Conservation (phyloP, 1,139 yeast genomes). For the Kurtzmaniella quercitrusa region DNA sequence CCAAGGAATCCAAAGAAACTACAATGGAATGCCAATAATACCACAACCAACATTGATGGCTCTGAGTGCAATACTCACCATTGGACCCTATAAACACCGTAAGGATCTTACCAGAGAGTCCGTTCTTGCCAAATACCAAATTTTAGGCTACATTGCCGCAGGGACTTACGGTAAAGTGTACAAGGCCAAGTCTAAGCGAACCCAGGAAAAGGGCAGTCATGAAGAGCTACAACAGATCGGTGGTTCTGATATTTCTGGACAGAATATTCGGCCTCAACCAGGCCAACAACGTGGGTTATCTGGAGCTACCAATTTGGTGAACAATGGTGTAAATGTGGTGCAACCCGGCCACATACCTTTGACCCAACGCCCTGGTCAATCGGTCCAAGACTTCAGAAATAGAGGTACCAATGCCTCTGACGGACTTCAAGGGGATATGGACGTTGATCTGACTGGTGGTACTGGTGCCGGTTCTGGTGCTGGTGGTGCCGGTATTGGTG, state of each 20-base stretch:
- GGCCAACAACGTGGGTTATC: background rate
- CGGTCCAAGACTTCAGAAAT: too few relatives aligned
- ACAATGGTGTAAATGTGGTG: background rate
- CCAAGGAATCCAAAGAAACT: constrained; percentile 4
- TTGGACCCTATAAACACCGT: constrained; percentile 69
- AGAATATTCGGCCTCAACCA: background rate
- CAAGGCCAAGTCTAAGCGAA: constrained; percentile 60
- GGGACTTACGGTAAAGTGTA: constrained; percentile 98
- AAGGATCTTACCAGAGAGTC: constrained; percentile 67
- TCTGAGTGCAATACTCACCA: constrained; percentile 60
- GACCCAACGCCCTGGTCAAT: too few relatives aligned
- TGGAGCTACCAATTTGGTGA: background rate
- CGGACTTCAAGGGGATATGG: background rate
- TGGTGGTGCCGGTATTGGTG: too few relatives aligned
- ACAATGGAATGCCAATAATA: constrained; percentile 15
- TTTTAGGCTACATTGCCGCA: constrained; percentile 94
- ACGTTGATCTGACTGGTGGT: background rate
- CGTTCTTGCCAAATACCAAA: constrained; percentile 77
- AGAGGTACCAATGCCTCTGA: too few relatives aligned
- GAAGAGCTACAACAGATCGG: constrained; percentile 7
- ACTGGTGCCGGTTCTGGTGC: too few relatives aligned
- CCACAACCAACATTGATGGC: constrained; percentile 57
- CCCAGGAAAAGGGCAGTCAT: constrained; percentile 5
- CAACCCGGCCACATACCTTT: background rate
- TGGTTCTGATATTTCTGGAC: background rate